Percentiles rank a stretch among this genome's conserved stretches.
Evolutionary conservation across 306 rosid species (phyloP).

Genomic region (Cyamopsis tetragonoloba): DNA sequence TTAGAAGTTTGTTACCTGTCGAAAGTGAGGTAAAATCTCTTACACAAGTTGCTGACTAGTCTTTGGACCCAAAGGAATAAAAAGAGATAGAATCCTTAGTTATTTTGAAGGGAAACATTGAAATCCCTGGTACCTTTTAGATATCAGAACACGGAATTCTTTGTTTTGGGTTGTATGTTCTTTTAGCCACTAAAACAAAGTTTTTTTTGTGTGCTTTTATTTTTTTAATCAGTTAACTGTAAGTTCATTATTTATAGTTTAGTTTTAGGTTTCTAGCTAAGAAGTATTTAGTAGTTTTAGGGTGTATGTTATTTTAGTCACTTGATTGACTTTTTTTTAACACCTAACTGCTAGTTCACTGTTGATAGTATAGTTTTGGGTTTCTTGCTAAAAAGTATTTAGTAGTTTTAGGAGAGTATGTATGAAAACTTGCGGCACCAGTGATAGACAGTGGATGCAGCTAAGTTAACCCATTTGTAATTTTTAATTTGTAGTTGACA

Average conservation of each 20-base stretch:
- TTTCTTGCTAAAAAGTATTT: conserved; percentile 4
- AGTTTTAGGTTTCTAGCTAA: conserved; percentile 1
- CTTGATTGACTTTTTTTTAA: not conserved
- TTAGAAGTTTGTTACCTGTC: conserved; percentile 88
- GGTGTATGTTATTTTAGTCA: not conserved
- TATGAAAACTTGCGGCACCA: not conserved
- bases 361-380: not conserved
- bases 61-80: too few species aligned
- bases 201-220: too few species aligned
- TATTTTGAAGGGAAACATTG: conserved; percentile 1
- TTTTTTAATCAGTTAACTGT: not conserved
- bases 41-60: conserved; percentile 2
- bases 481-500: conserved; percentile 16
- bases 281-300: conserved; percentile 10
- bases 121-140: not conserved
- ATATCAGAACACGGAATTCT: not conserved
- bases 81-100: not conserved
- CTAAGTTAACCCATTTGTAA: conserved; percentile 18
- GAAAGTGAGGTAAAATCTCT: conserved; percentile 89
- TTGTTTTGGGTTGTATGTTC: conserved; percentile 9
- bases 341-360: not conserved
- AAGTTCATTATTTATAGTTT: not conserved
- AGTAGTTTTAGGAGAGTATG: conserved; percentile 14
- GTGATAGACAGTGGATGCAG: conserved; percentile 19
- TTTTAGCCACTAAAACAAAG: too few species aligned